phyloP scores from a whole-genome alignment of 1,284 basidiomycete genomes.

The Apiotrichum gamsii region DNA sequence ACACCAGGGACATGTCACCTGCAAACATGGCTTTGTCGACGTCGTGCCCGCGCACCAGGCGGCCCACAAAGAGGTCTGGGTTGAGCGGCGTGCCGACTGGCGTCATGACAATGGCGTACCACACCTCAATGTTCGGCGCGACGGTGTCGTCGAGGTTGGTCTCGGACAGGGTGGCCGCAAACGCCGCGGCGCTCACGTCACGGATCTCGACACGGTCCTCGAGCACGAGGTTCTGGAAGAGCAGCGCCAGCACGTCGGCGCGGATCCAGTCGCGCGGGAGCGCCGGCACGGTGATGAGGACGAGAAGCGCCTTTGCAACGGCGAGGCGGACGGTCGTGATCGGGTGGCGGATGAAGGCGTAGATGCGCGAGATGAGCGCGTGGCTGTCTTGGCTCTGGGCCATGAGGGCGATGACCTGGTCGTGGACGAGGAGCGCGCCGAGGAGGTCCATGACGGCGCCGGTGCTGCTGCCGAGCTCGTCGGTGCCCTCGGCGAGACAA shows the following conservation, averaged over 20 bases:
- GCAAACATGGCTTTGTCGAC: slow-evolving; percentile 94
- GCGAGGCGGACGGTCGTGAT: slow-evolving; percentile 89
- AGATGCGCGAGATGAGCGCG: slow-evolving; percentile 77
- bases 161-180: slow-evolving; percentile 64
- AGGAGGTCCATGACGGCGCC: slow-evolving; percentile 96
- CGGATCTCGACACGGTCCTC: slow-evolving; percentile 87
- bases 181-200: slow-evolving; percentile 67
- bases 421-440: slow-evolving; percentile 29
- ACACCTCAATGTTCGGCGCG: slow-evolving; percentile 48
- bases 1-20: slow-evolving; percentile 81
- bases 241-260: slow-evolving; percentile 67
- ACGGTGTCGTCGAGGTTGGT: slow-evolving; percentile 37
- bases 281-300: slow-evolving; percentile 72
- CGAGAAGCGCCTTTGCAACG: slow-evolving; percentile 81
- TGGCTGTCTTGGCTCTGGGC: slow-evolving; percentile 29
- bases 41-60: slow-evolving; percentile 60
- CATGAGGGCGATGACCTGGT: slow-evolving; percentile 30
- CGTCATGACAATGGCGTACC: slow-evolving; percentile 86
- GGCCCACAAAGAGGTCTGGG: slow-evolving; percentile 59
- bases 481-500: slow-evolving; percentile 86
- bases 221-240: slow-evolving; percentile 91
- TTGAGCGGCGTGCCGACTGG: slow-evolving; percentile 81
- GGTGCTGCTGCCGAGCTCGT: slow-evolving; percentile 94
- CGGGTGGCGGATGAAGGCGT: slow-evolving; percentile 96
- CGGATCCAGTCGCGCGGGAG: slow-evolving; percentile 77